Evolutionary conservation across 2,329 filamentous ascomycete species (phyloP).

Genomic region (Triangularia setosa): DNA sequence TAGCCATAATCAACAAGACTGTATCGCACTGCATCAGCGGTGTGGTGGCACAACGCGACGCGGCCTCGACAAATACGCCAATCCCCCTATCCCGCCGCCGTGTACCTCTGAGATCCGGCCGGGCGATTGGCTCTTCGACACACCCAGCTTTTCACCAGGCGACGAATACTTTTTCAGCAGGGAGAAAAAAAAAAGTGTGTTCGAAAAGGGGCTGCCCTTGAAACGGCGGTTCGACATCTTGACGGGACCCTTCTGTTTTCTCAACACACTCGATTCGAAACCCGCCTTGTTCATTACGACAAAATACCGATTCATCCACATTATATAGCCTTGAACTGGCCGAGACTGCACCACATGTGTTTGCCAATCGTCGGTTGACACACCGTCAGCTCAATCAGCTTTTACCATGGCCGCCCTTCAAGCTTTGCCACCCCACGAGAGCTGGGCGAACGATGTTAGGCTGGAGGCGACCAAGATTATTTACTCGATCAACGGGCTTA

Average conservation of each 20-base stretch:
- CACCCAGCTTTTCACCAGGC: constrained; percentile 19
- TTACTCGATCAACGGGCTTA: constrained; percentile 20
- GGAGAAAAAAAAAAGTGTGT: constrained; percentile 8
- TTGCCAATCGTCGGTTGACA: constrained; percentile 38
- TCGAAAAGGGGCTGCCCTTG: constrained; percentile 14
- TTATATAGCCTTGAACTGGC: neutral
- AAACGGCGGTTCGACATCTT: constrained; percentile 13
- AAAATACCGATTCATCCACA: neutral
- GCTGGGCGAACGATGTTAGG: constrained; percentile 31
- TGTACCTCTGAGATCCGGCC: constrained; percentile 21
- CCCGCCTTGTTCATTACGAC: neutral
- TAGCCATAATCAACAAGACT: constrained; percentile 2
- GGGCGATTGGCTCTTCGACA: constrained; percentile 25
- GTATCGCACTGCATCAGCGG: constrained; percentile 14
- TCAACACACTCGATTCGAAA: neutral
- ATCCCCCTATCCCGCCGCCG: constrained; percentile 22
- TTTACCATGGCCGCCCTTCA: constrained; percentile 53
- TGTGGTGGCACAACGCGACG: constrained; percentile 28
- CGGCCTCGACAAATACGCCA: constrained; percentile 22
- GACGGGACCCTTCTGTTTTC: neutral
- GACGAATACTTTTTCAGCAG: constrained; percentile 22
- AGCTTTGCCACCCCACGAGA: constrained; percentile 42
- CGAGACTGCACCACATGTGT: constrained; percentile 43
- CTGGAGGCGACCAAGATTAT: constrained; percentile 17
- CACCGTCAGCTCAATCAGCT: constrained; percentile 41